Evolutionary conservation across 768 basidiomycete genomes (phyloP), one percentile per base, ranked within the genome.

Genomic region (Russula griseocarnosa): DNA sequence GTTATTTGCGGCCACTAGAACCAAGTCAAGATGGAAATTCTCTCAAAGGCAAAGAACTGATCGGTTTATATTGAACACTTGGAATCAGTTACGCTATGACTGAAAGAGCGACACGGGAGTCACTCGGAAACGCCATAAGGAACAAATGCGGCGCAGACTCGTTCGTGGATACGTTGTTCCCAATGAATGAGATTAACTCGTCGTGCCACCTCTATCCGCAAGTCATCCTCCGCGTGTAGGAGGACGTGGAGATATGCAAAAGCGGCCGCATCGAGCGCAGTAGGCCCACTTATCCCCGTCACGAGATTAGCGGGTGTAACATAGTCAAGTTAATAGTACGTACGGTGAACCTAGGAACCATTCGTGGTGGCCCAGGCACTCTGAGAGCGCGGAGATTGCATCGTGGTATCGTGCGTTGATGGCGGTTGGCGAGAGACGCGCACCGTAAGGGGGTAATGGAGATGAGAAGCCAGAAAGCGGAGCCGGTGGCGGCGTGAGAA

Each of bases 341-440:
- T 71, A 92, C 92, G 74, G 75, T 14, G 90, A 92, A 42, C 80
- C 86, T 3, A 94, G 81, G 75, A 94, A 88, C 92, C 92, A 94
- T 65, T 82, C 83, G 70, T 92, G 87, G 3, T 81, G 83, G 28
- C 85, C 87, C 1, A 94, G 80, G 26, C 90, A 82, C 66, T 88
- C 87, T 0, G 88, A 87, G 34, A 94, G 81, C 1, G 90, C 81
- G 1, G 81, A 72, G 22, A 92, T 84, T 18, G 90, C 90, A 53
- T 90, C 88, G 24, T 78, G 77, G 73, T 89, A 93, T 68, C 82
- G 81, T 18, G 79, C 74, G 56, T 83, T 76, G 22, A 92, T 72
- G 3, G 79, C 74, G 18, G 75, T 70, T 20, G 78, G 73, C 65
- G 85, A 78, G 38, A 91, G 70, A 50, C 83, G 85, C 42, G 77